Conservation (phyloP, 305 asterid species). For the Rubia peregrina region DNA sequence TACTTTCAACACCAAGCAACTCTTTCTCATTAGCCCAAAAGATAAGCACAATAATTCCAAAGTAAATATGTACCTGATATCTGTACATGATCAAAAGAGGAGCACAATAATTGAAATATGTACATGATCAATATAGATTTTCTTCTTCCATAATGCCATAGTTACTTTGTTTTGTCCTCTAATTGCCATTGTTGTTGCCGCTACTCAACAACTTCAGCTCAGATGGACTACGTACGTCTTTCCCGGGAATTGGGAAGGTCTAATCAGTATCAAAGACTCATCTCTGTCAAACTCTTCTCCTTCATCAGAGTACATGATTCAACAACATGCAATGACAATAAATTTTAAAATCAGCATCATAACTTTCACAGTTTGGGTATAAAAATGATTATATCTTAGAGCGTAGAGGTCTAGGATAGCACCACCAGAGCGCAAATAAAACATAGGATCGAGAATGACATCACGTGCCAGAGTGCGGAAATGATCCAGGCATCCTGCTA, state of each 20-base stretch:
- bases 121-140: too few species aligned
- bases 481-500: constrained; percentile 96
- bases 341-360: not conserved
- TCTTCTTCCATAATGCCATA: too few species aligned
- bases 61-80: too few species aligned
- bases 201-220: constrained; percentile 35
- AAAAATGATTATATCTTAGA: too few species aligned
- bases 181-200: constrained; percentile 34
- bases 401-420: constrained; percentile 78
- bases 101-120: too few species aligned
- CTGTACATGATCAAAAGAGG: too few species aligned
- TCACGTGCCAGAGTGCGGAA: constrained; percentile 93
- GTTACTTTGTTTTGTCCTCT: constrained; percentile 67
- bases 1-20: too few species aligned
- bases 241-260: constrained; percentile 45
- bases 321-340: constrained; percentile 4
- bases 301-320: constrained; percentile 79
- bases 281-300: constrained; percentile 78
- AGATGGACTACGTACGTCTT: constrained; percentile 40
- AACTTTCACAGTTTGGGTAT: not conserved
- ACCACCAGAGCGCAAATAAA: constrained; percentile 95
- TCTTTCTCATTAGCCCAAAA: too few species aligned
- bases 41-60: too few species aligned
- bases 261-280: constrained; percentile 64
- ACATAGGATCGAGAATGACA: constrained; percentile 79